Conservation (phyloP, 2,329 filamentous ascomycete genomes). For the Trichoderma sp. region DNA sequence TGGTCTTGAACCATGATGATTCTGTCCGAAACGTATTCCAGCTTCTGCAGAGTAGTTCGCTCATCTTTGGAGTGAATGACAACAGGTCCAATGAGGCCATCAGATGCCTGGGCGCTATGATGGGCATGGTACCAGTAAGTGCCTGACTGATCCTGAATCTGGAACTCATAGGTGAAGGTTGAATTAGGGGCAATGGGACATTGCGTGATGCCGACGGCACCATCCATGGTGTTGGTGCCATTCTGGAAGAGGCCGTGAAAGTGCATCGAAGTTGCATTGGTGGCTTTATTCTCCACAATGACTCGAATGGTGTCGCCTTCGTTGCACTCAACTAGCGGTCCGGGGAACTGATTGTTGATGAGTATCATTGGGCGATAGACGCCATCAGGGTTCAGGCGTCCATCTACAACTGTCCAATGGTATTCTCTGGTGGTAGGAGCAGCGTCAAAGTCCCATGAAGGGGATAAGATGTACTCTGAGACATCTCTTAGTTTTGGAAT, state of each 20-base stretch:
- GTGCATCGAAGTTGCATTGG: slow-evolving; percentile 66
- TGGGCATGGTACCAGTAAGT: slow-evolving; percentile 65
- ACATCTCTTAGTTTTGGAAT: slow-evolving; percentile 31
- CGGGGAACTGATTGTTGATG: slow-evolving; percentile 72
- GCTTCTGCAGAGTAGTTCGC: slow-evolving; percentile 24
- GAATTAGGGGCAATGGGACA: slow-evolving; percentile 62
- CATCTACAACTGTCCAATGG: slow-evolving; percentile 58
- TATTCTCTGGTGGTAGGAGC: slow-evolving; percentile 53
- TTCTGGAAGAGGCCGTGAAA: slow-evolving; percentile 79
- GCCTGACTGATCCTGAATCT: slow-evolving; percentile 49
- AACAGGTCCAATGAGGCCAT: slow-evolving; percentile 65
- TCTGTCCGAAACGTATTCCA: slow-evolving; percentile 46
- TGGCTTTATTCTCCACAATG: slow-evolving; percentile 63
- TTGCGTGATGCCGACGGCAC: slow-evolving; percentile 63
- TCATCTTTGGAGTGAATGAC: slow-evolving; percentile 59
- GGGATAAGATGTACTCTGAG: slow-evolving; percentile 55
- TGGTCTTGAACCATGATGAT: slow-evolving; percentile 69
- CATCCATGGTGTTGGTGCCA: slow-evolving; percentile 72
- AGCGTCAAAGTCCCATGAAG: slow-evolving; percentile 53
- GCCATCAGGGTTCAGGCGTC: slow-evolving; percentile 58
- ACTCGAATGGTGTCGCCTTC: slow-evolving; percentile 70
- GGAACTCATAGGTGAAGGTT: slow-evolving; percentile 66
- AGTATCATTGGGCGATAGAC: slow-evolving; percentile 58
- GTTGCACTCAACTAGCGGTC: slow-evolving; percentile 69
- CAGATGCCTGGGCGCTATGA: slow-evolving; percentile 60